These are phyloP conservation scores for Microdochium nivale DNA, from an alignment of 2,329 filamentous ascomycete species.

Conservation along the genomic window DNA sequence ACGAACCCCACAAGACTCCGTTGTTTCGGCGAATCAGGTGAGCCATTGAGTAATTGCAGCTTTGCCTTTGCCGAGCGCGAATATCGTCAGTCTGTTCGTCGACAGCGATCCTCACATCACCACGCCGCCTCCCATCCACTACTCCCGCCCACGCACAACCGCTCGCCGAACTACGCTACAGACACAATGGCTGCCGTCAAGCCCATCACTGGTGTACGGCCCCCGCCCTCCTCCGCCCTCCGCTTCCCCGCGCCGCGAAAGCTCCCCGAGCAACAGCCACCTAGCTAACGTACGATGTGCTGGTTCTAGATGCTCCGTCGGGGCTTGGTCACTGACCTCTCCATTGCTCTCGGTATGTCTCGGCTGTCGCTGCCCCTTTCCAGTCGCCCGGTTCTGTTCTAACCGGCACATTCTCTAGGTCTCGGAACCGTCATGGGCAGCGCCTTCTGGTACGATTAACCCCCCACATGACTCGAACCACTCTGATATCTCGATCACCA, in stretches of 20 bases:
- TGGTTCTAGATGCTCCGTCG: constrained; percentile 47
- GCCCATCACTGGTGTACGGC: constrained; percentile 53
- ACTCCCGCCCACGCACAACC: constrained; percentile 4
- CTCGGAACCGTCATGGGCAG: constrained; percentile 46
- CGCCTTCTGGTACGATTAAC: constrained; percentile 44
- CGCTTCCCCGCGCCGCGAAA: constrained; percentile 8
- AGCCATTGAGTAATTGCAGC: neutral
- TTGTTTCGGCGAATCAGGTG: neutral
- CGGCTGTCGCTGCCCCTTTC: neutral
- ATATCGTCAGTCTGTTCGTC: neutral
- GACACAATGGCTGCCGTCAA: constrained; percentile 45
- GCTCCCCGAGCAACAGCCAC: constrained; percentile 1
- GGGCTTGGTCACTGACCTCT: constrained; percentile 47
- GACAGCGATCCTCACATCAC: neutral
- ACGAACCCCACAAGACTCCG: neutral
- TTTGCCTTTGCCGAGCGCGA: constrained; percentile 1
- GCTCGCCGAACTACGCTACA: constrained; percentile 6
- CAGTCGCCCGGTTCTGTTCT: neutral
- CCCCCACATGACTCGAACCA: neutral
- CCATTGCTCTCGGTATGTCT: constrained; percentile 45
- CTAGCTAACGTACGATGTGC: constrained; percentile 21
- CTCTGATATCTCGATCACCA: neutral
- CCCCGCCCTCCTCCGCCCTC: no score
- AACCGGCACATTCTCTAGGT: constrained; percentile 23
- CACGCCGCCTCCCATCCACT: neutral